A percentile compares a stretch with the other conserved stretches of the same genome.
phyloP scores from a whole-genome alignment of 2,329 filamentous ascomycete genomes.

The Colletotrichum noveboracense region DNA sequence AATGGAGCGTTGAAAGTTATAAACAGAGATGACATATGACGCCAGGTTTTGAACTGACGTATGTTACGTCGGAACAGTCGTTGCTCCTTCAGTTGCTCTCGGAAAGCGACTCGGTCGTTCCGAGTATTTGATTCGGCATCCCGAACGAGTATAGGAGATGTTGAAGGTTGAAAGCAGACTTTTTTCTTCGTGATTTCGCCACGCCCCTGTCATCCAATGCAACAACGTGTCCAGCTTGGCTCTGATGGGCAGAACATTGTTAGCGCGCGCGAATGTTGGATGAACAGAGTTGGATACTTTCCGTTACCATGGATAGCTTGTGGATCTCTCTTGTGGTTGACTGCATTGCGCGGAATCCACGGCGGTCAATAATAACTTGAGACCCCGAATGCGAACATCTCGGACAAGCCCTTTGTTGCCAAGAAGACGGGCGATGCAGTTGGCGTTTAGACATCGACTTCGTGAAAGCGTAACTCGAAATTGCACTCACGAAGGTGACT shows the following conservation, averaged over 20 bases:
- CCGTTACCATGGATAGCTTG: not conserved
- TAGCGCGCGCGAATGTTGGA: not conserved
- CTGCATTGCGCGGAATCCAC: not conserved
- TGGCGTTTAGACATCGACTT: not conserved
- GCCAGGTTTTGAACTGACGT: not conserved
- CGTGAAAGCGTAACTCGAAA: not conserved
- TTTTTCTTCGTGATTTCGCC: not conserved
- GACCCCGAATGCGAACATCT: not conserved
- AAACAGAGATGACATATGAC: not conserved
- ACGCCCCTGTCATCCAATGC: not conserved
- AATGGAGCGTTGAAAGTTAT: not conserved
- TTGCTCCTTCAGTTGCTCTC: not conserved
- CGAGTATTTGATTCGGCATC: not conserved
- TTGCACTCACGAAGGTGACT: not conserved
- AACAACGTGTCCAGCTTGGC: not conserved
- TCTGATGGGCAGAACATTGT: not conserved
- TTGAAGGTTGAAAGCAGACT: not conserved
- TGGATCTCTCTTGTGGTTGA: not conserved
- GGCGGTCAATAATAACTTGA: not conserved
- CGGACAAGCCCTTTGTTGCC: not conserved
- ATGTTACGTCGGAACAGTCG: not conserved
- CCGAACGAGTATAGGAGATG: not conserved
- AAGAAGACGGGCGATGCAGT: not conserved
- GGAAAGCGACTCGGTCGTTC: not conserved
- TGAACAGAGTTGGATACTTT: not conserved